Evolutionary conservation across 2,329 filamentous ascomycete species (phyloP).

Genomic region (Sclerotinia trifoliorum): DNA sequence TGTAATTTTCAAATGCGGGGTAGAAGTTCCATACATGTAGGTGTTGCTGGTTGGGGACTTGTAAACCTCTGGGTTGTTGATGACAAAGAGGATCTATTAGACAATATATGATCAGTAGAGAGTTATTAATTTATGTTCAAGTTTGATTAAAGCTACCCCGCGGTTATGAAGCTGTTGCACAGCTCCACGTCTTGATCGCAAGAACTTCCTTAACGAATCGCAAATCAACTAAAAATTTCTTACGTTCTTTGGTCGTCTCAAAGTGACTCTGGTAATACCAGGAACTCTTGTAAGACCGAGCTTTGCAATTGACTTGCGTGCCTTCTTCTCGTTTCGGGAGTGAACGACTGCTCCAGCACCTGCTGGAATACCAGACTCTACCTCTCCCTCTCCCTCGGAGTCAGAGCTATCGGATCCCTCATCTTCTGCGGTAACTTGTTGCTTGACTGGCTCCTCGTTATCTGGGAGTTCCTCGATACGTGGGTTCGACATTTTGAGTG

Average conservation of each 20-base stretch:
- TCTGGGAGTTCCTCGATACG: constrained; percentile 97
- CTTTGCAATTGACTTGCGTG: constrained; percentile 98
- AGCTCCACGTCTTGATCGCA: background rate
- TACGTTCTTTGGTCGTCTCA: constrained; percentile 98
- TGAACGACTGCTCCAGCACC: constrained; percentile 88
- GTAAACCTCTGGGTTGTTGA: constrained; percentile 99
- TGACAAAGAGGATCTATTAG: constrained; percentile 91
- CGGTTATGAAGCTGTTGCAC: constrained; percentile 7
- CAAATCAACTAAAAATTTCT: constrained; percentile 46
- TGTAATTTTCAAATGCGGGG: constrained; percentile 4
- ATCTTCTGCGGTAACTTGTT: constrained; percentile 66
- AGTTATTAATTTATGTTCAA: background rate
- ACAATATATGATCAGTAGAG: constrained; percentile 26
- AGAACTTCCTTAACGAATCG: constrained; percentile 1
- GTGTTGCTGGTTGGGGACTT: constrained; percentile 99
- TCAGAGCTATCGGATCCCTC: constrained; percentile 68
- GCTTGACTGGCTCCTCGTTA: constrained; percentile 76
- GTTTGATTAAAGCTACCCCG: background rate
- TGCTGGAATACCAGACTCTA: constrained; percentile 64
- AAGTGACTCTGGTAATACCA: constrained; percentile 96
- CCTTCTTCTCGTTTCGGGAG: constrained; percentile 99
- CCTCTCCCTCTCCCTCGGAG: constrained; percentile 77
- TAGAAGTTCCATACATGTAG: constrained; percentile 76
- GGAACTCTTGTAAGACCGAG: constrained; percentile 93
- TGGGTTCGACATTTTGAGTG: constrained; percentile 85